Base-by-base conservation (phyloP, 768 basidiomycete genomes). In the Mycena indigotica region DNA sequence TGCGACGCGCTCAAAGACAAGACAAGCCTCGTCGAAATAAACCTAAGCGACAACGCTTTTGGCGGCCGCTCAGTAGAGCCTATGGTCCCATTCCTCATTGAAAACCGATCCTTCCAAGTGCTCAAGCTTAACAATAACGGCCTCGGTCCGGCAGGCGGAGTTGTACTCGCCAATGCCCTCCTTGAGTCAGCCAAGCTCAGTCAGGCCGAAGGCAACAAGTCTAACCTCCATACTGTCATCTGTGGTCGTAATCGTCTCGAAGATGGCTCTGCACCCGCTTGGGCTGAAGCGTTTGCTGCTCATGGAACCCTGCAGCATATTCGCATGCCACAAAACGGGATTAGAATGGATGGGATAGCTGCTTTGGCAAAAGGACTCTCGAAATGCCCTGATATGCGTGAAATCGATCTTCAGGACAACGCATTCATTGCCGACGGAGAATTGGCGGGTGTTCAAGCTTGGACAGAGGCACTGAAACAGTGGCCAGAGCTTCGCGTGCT, bases 201-300 rank as follows among this genome's bases (percentile, higher is more conserved):
- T 59, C 83, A 87, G 61, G 77, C 75, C 23, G 85, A 84, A 38
- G 91, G 89, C 10, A 81, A 84, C 66, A 74, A 72, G 50, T 89
- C 88, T n/a, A 87, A 85, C 62, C 75, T 99, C 52, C 83, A 83
- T 45, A 86, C 83, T 1, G 80, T 98, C 64, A 85, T 95, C 61
- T 98, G 97, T 73, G 96, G 97, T 16, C 86, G 96, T 56, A 99
- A 98, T 74, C 84, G 97, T n/a, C 79, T 98, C 32, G 94, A 98
- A 77, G 86, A 95, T 64, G 95, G 93, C 44, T 89, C 88, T 2
- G 92, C 96, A 6, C 59, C 75, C 0, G 81, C 81, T 5, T 98
- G 93, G 90, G 93, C 92, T 1, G 83, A 86, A 35, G 95, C 96
- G 3, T 96, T 96, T 68, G 85, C 85, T 1, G 90, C 84, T 32